These are phyloP conservation scores for Polyplosphaeria fusca DNA, from an alignment of 495 filamentous ascomycete species.

Conservation along the genomic window DNA sequence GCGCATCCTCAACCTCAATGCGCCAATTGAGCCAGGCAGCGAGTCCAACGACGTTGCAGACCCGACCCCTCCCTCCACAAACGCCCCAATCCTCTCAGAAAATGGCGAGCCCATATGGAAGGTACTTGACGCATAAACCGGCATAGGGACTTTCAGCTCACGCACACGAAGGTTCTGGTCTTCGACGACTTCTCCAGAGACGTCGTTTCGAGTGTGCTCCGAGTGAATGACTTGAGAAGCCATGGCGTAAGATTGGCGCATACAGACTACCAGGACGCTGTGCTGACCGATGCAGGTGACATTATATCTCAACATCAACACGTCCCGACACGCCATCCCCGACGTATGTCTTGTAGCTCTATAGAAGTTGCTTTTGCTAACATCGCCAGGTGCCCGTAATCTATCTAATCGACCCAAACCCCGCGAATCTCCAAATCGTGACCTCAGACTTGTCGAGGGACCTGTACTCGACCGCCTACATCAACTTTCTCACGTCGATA, in stretches of 20 bases:
- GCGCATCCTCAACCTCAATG: constrained; percentile 92
- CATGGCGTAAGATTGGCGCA: constrained; percentile 59
- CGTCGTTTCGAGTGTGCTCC: constrained; percentile 87
- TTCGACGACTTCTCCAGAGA: constrained; percentile 69
- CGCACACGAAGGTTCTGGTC: constrained; percentile 51
- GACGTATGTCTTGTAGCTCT: constrained; percentile 56
- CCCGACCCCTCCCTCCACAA: constrained; percentile 63
- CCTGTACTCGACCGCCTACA: constrained; percentile 89
- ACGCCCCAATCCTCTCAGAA: constrained; percentile 77
- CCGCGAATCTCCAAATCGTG: constrained; percentile 74
- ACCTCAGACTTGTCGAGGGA: constrained; percentile 81
- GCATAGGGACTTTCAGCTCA: too few relatives aligned
- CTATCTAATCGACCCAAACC: constrained; percentile 88
- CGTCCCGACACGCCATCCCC: constrained; percentile 82
- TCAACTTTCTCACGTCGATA: constrained; percentile 96
- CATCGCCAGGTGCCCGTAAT: constrained; percentile 67
- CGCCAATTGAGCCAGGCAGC: constrained; percentile 53
- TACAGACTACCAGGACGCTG: neutral
- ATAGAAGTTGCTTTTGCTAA: neutral
- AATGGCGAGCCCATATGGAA: constrained; percentile 84
- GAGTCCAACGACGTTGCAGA: constrained; percentile 51
- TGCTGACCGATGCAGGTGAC: constrained; percentile 65
- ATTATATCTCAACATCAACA: constrained; percentile 91
- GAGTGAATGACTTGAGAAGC: constrained; percentile 85
- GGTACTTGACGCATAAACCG: too few relatives aligned